Evolutionary conservation across 2,329 filamentous ascomycete species (phyloP).

Genomic region (Fusarium siculi): DNA sequence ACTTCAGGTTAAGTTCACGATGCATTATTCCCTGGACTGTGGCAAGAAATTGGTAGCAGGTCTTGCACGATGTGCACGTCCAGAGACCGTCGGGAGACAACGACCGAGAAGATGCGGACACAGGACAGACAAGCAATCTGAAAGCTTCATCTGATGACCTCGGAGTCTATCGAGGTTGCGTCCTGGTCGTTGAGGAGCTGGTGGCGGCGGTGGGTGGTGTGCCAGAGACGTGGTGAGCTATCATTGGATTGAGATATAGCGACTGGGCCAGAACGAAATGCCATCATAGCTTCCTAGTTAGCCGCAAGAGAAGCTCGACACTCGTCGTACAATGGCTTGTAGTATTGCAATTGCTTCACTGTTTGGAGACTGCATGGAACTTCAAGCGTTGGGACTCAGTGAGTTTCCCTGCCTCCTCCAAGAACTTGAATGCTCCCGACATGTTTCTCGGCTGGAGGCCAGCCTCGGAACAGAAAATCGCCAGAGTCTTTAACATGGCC

Average conservation of each 20-base stretch:
- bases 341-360: slow-evolving; percentile 11
- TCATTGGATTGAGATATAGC: slow-evolving; percentile 47
- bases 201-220: slow-evolving; percentile 46
- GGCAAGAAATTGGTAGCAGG: neutral
- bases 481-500: neutral
- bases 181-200: slow-evolving; percentile 36
- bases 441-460: slow-evolving; percentile 26
- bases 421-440: slow-evolving; percentile 19
- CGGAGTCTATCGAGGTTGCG: slow-evolving; percentile 29
- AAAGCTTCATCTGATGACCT: slow-evolving; percentile 33
- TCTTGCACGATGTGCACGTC: slow-evolving; percentile 6
- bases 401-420: neutral
- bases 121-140: slow-evolving; percentile 14
- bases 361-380: slow-evolving; percentile 10
- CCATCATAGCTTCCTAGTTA: slow-evolving; percentile 22
- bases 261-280: slow-evolving; percentile 38
- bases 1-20: slow-evolving; percentile 13
- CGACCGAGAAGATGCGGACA: slow-evolving; percentile 1
- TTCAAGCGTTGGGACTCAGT: neutral
- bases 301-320: slow-evolving; percentile 23
- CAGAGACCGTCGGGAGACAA: slow-evolving; percentile 11
- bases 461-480: slow-evolving; percentile 32
- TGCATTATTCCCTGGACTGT: neutral
- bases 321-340: slow-evolving; percentile 34
- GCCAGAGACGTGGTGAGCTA: slow-evolving; percentile 50